phyloP scores from a whole-genome alignment of 805 yeast species.

The Cephaloascus fragrans region DNA sequence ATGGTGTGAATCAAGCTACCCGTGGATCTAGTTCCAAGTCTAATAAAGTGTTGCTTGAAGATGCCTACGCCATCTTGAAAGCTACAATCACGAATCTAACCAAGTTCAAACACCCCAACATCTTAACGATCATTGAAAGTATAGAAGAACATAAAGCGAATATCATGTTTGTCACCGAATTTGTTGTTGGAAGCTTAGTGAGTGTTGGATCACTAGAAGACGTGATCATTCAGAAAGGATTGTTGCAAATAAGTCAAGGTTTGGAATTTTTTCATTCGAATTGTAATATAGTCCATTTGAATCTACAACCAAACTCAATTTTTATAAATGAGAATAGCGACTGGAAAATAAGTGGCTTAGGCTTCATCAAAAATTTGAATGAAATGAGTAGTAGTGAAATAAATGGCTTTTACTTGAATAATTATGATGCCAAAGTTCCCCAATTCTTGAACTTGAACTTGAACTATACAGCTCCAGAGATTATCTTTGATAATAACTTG shows the following conservation, averaged over 20 bases:
- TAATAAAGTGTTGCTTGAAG: conserved; percentile 45
- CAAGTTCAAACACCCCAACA: conserved; percentile 82
- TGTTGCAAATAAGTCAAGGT: conserved; percentile 69
- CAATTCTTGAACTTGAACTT: conserved; percentile 57
- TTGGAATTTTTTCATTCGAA: conserved; percentile 74
- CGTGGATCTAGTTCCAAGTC: conserved; percentile 39
- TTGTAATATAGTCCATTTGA: conserved; percentile 67
- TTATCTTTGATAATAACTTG: conserved; percentile 54
- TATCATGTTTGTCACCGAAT: conserved; percentile 78
- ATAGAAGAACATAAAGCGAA: conserved; percentile 77
- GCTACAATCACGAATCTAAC: conserved; percentile 64
- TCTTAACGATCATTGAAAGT: conserved; percentile 78
- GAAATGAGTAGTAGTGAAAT: conserved; percentile 36
- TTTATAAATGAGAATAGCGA: conserved; percentile 78
- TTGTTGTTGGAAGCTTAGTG: conserved; percentile 47
- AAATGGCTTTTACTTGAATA: conserved; percentile 57
- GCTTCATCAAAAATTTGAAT: conserved; percentile 34
- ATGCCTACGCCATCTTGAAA: conserved; percentile 55
- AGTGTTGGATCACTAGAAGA: conserved; percentile 51
- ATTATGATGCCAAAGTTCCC: conserved; percentile 70
- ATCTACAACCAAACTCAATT: conserved; percentile 69
- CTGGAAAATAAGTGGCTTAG: conserved; percentile 84
- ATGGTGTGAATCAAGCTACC: conserved; percentile 34
- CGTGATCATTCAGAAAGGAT: conserved; percentile 69
- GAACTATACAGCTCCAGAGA: conserved; percentile 79